Base-by-base conservation (phyloP, 2,329 filamentous ascomycete genomes). In the Hirsutella rhossiliensis region DNA sequence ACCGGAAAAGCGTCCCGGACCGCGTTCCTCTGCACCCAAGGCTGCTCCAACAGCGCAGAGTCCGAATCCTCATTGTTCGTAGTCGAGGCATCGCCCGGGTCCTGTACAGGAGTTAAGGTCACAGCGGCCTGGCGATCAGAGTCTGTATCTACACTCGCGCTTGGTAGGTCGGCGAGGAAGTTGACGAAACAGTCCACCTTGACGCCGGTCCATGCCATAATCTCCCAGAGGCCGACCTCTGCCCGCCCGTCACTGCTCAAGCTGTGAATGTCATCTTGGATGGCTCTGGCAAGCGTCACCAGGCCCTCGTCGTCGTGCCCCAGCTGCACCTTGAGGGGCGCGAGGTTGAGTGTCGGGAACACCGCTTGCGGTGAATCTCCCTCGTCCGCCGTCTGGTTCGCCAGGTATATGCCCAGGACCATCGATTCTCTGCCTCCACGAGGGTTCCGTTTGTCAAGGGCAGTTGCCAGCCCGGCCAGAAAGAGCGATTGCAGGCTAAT, bases 351-450 rank as follows among this genome's bases (percentile, higher is more conserved):
- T 0, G 86, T 92, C 0, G 89, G 88, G 29, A 78, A 80, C 0
- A 72, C 64, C 0, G 38, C 23, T 3, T 52, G 50, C 0, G 66
- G 57, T 2, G 75, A 64, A 1, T 74, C 64, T 1, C 78, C 57
- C 3, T 71, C 64, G 3, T 72, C 64, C 9, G 72, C 61, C 0
- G 73, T 71, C 42, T 87, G 76, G 58, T 94, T 94, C 37, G 87
- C 85, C 9, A 94, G 74, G 59, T 95, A 96, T 19, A 95, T 62
- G 2, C 88, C 89, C 42, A 95, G 72, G 0, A 87, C 63, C 2
- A 85, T 49, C n/a, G 44, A 40, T 2, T 39, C 20, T 9, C 38
- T 40, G 15, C 32, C 36, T 4, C 29, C n/a, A 6, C 40, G 34
- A 13, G 30, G n/a, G 3, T 32, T 61, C 34, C 76, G 66, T 6